Conservation (phyloP, 2,329 filamentous ascomycete genomes). For the Aspergillus candidus region DNA sequence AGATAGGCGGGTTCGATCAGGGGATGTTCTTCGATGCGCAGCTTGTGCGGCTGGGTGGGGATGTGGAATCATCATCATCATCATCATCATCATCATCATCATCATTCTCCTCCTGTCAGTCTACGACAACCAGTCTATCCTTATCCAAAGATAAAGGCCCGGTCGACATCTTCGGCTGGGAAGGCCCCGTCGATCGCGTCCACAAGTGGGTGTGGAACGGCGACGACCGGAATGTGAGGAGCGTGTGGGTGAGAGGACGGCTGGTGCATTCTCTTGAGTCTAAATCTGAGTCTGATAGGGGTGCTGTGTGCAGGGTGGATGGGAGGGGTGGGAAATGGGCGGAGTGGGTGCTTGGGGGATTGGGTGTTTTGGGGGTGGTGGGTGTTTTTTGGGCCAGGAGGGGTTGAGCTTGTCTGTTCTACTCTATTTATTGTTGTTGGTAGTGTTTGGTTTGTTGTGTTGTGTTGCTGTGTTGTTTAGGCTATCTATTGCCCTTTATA, state of each 20-base stretch:
- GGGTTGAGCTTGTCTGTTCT: not conserved
- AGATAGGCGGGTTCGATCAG: slow-evolving; percentile 73
- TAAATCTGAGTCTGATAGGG: not conserved
- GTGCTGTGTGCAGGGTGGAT: not conserved
- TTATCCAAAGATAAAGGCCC: too few species aligned
- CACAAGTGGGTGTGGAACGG: slow-evolving; percentile 95
- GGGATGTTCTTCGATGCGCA: slow-evolving; percentile 92
- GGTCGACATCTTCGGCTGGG: slow-evolving; percentile 87
- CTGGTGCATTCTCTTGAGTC: slow-evolving; percentile 57
- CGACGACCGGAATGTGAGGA: slow-evolving; percentile 82
- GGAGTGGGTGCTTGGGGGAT: slow-evolving; percentile 3
- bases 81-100: too few species aligned
- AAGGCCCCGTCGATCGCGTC: slow-evolving; percentile 77
- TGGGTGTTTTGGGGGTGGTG: slow-evolving; percentile 1
- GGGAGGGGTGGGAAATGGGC: not conserved
- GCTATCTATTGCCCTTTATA: not conserved
- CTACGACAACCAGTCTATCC: too few species aligned
- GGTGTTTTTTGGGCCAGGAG: slow-evolving; percentile 4
- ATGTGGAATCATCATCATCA: not conserved
- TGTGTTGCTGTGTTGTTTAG: too few species aligned
- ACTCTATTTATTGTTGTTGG: not conserved
- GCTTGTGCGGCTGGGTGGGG: slow-evolving; percentile 58
- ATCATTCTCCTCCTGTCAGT: too few species aligned
- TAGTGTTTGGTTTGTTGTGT: too few species aligned
- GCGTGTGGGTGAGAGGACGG: slow-evolving; percentile 82